A percentile compares a stretch with the other conserved stretches of the same genome.
Conservation (phyloP, 495 filamentous ascomycete species). For the Penicillium ucsense region DNA sequence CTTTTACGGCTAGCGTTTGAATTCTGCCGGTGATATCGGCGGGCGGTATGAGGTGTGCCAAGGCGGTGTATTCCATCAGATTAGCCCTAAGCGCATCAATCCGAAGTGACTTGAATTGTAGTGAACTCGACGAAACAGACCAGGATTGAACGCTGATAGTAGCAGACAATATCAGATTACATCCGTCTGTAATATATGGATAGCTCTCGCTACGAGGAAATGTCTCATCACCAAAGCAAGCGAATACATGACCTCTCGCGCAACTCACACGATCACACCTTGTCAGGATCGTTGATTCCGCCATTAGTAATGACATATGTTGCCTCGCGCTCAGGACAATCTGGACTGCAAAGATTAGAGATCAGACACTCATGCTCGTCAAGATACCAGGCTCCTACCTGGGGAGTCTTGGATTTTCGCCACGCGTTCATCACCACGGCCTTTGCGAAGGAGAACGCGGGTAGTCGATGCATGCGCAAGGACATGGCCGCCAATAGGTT, state of each 20-base stretch:
- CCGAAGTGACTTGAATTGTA: no score
- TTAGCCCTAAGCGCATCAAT: constrained; percentile 3
- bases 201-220: no score
- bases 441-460: constrained; percentile 63
- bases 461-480: constrained; percentile 73
- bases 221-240: no score
- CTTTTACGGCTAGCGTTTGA: constrained; percentile 10
- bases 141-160: background rate
- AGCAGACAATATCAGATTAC: background rate
- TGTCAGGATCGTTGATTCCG: constrained; percentile 67
- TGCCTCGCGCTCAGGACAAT: constrained; percentile 68
- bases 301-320: constrained; percentile 73
- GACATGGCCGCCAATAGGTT: constrained; percentile 69
- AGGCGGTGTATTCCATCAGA: constrained; percentile 6
- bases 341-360: constrained; percentile 21
- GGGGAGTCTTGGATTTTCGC: constrained; percentile 74
- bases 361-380: background rate
- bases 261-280: constrained; percentile 13
- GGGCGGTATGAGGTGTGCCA: background rate
- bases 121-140: no score
- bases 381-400: constrained; percentile 31
- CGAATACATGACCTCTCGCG: no score
- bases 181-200: no score
- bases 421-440: constrained; percentile 68
- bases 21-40: constrained; percentile 8